Evolutionary conservation across 1,284 basidiomycete species (phyloP).

Genomic region (Wallemia mellicola): DNA sequence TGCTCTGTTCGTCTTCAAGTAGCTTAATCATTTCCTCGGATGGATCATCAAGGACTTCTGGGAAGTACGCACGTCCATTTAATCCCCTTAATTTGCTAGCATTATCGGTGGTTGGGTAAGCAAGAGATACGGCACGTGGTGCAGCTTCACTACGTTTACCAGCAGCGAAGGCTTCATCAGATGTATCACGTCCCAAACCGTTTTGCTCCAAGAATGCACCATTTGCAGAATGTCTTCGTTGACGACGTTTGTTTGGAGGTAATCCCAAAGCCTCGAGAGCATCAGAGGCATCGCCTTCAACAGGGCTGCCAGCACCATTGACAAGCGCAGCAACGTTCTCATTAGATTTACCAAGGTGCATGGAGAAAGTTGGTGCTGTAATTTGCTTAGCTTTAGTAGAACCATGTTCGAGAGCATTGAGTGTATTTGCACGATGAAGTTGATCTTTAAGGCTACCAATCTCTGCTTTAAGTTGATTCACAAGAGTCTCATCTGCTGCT

Average conservation of each 20-base stretch:
- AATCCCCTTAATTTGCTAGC: constrained; percentile 24
- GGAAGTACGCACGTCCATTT: constrained; percentile 39
- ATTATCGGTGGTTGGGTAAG: constrained; percentile 43
- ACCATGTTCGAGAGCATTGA: constrained; percentile 42
- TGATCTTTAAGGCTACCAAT: constrained; percentile 75
- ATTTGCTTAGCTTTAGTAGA: constrained; percentile 25
- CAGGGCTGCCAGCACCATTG: constrained; percentile 9
- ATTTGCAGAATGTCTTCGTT: constrained; percentile 55
- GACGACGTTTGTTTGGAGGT: constrained; percentile 23
- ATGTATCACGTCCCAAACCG: constrained; percentile 32
- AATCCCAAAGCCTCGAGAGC: constrained; percentile 3
- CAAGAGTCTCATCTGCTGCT: constrained; percentile 52
- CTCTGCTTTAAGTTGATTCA: constrained; percentile 67
- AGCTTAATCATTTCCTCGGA: constrained; percentile 83
- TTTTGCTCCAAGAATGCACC: constrained; percentile 37
- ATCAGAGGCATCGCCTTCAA: constrained; percentile 1
- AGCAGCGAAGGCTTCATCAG: constrained; percentile 42
- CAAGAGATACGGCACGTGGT: constrained; percentile 74
- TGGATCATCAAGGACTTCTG: constrained; percentile 36
- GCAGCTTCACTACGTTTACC: constrained; percentile 40
- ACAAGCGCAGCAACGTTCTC: constrained; percentile 4
- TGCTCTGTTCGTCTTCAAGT: constrained; percentile 62
- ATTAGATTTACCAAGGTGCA: background rate
- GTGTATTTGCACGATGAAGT: constrained; percentile 69
- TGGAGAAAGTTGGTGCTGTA: constrained; percentile 32